Conservation (phyloP, 345 rosid genomes). For the Melaleuca quinquenervia region DNA sequence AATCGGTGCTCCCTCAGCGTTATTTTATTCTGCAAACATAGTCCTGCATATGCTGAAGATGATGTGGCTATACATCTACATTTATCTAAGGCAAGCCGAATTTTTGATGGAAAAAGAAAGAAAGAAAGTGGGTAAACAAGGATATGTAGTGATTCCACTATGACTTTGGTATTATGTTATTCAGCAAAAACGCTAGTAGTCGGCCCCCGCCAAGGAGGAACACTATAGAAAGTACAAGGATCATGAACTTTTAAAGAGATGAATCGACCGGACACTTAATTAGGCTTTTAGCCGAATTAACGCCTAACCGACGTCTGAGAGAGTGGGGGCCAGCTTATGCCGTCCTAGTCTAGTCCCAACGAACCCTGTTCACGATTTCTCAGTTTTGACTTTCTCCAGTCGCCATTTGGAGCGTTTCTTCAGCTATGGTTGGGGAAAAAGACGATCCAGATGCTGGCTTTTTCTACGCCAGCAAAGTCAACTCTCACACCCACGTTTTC, state of each 20-base stretch:
- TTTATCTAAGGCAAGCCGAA: background rate
- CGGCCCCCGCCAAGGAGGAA: background rate
- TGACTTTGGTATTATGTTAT: background rate
- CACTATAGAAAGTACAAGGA: background rate
- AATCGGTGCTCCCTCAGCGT: background rate
- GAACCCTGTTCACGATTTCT: background rate
- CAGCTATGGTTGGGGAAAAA: background rate
- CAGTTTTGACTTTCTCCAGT: background rate
- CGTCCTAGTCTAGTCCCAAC: background rate
- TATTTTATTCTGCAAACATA: background rate
- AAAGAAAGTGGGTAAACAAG: background rate
- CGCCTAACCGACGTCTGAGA: background rate
- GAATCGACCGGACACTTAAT: background rate
- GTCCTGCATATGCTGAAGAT: background rate
- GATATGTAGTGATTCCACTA: background rate
- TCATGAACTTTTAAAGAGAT: background rate
- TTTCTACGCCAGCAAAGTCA: background rate
- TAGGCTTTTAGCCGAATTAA: background rate
- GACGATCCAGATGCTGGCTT: background rate
- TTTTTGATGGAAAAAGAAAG: background rate
- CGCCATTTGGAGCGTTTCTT: background rate
- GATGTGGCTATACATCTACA: background rate
- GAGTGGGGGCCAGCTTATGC: background rate
- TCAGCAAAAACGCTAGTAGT: background rate
- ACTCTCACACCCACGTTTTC: background rate